Percentiles rank a stretch among this genome's conserved stretches.
phyloP scores from a whole-genome alignment of 2,329 filamentous ascomycete genomes.

The Hymenoscyphus scutula region DNA sequence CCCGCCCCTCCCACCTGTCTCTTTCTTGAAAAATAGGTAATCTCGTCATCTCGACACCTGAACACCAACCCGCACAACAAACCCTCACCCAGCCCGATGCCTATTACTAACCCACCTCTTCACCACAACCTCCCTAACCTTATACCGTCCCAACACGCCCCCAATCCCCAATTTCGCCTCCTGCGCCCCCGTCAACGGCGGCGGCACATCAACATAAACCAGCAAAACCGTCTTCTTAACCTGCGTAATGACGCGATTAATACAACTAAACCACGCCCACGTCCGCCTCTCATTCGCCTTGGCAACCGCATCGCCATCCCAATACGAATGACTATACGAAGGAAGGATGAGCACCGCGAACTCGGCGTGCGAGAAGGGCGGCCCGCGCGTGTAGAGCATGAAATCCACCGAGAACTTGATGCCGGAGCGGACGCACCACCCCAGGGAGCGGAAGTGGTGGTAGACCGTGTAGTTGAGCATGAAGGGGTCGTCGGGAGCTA shows the following conservation, averaged over 20 bases:
- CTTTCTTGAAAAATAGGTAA: not conserved
- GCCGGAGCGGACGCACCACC: conserved; percentile 89
- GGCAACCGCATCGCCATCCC: conserved; percentile 54
- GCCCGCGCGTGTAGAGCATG: conserved; percentile 88
- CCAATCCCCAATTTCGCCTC: conserved; percentile 56
- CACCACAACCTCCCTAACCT: conserved; percentile 75
- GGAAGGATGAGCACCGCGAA: conserved; percentile 86
- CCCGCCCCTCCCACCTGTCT: not conserved
- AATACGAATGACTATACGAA: conserved; percentile 72
- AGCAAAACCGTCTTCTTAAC: conserved; percentile 88
- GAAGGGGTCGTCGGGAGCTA: conserved; percentile 78
- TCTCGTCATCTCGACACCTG: too few relatives aligned
- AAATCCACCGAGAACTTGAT: conserved; percentile 96
- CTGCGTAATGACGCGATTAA: conserved; percentile 85
- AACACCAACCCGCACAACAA: too few relatives aligned
- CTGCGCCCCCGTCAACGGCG: conserved; percentile 51
- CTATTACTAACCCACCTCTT: conserved; percentile 84
- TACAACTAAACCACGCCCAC: conserved; percentile 84
- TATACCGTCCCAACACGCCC: conserved; percentile 65
- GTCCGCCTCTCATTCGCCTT: conserved; percentile 50
- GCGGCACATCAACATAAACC: conserved; percentile 87
- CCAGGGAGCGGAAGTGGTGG: conserved; percentile 92
- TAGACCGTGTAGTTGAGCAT: conserved; percentile 85
- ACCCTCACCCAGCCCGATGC: conserved; percentile 5
- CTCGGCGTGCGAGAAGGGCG: conserved; percentile 92